These are phyloP conservation scores for Alternaria atra DNA, from an alignment of 2,329 filamentous ascomycete genomes.

Conservation along the genomic window DNA sequence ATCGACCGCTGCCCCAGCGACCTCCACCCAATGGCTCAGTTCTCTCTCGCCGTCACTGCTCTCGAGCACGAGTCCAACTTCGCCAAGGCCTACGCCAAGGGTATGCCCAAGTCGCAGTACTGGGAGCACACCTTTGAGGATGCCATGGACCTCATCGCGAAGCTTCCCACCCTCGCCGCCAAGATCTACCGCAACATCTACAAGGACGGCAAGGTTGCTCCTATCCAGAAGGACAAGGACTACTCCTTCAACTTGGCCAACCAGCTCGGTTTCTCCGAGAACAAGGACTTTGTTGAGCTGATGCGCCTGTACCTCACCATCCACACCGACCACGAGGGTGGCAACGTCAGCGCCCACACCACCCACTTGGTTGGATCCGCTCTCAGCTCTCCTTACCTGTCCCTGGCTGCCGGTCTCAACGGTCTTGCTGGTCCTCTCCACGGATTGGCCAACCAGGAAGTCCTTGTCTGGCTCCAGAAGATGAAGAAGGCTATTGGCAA, in stretches of 20 bases:
- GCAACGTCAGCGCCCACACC: conserved; percentile 98
- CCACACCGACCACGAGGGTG: conserved; percentile 99
- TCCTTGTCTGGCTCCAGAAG: conserved; percentile 98
- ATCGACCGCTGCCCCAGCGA: conserved; percentile 99
- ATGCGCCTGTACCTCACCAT: conserved; percentile 99
- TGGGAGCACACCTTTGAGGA: conserved; percentile 99
- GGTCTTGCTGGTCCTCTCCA: conserved; percentile 98
- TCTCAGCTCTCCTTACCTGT: conserved; percentile 97
- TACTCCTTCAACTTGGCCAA: conserved; percentile 99
- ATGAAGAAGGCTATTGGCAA: conserved; percentile 96
- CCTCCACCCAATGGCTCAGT: conserved; percentile 99
- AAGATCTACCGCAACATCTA: conserved; percentile 99
- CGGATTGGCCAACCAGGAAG: conserved; percentile 99
- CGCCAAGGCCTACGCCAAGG: conserved; percentile 98
- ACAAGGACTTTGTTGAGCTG: conserved; percentile 96
- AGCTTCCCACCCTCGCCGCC: conserved; percentile 96
- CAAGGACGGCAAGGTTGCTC: conserved; percentile 98
- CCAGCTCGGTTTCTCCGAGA: conserved; percentile 95
- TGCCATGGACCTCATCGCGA: conserved; percentile 99
- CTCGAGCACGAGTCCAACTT: conserved; percentile 98
- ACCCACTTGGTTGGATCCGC: conserved; percentile 97
- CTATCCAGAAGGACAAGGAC: conserved; percentile 98
- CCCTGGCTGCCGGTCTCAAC: conserved; percentile 94
- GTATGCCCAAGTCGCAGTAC: conserved; percentile 99
- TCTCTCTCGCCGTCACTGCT: conserved; percentile 95